Evolutionary conservation across 2,329 filamentous ascomycete species (phyloP).

Genomic region (Endocalyx cinctus): DNA sequence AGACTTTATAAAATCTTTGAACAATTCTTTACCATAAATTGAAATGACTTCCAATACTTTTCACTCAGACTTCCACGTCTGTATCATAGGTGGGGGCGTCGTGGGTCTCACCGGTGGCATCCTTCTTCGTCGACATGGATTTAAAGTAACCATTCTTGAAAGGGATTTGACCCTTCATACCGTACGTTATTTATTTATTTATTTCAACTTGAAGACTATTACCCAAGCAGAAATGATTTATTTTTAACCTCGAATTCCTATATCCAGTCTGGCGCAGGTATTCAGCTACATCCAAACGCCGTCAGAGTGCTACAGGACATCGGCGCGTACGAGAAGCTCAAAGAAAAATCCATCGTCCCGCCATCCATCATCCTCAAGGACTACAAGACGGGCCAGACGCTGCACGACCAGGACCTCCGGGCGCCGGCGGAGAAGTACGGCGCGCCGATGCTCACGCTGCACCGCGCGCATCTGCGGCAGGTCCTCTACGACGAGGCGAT

Average conservation of each 20-base stretch:
- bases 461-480: constrained; percentile 15
- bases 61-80: constrained; percentile 14
- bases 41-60: no score
- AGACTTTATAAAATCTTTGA: no score
- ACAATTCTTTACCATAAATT: no score
- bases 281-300: constrained; percentile 18
- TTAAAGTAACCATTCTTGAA: constrained; percentile 15
- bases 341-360: constrained; percentile 9
- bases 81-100: constrained; percentile 16
- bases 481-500: constrained; percentile 15
- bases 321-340: constrained; percentile 13
- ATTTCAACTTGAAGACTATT: no score
- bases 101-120: constrained; percentile 15
- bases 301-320: constrained; percentile 14
- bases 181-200: no score
- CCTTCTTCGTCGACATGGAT: constrained; percentile 14
- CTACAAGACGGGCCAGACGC: constrained; percentile 13
- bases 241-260: not conserved
- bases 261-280: constrained; percentile 10
- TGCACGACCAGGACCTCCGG: constrained; percentile 14
- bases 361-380: constrained; percentile 12
- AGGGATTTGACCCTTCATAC: constrained; percentile 10
- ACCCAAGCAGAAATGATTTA: constrained; percentile 6
- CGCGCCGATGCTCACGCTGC: constrained; percentile 15
- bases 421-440: constrained; percentile 9